phyloP scores from a whole-genome alignment of 208 protist genomes.

The Acanthamoeba sp. region DNA sequence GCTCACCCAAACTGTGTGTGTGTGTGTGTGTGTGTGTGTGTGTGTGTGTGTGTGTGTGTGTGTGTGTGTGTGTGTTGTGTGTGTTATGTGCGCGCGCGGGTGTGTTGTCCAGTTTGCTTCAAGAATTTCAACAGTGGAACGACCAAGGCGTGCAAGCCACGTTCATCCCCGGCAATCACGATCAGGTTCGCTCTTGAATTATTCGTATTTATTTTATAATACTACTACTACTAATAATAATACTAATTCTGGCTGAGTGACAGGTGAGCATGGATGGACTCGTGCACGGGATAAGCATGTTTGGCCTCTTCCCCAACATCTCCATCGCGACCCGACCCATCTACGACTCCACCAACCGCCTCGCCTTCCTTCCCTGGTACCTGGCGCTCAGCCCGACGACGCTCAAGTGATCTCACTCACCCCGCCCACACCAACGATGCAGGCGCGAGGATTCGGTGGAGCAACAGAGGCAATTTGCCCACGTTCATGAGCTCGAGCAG shows the following conservation, averaged over 20 bases:
- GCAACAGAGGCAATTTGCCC: constrained; percentile 70
- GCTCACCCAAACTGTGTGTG: no score
- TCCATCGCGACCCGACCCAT: constrained; percentile 75
- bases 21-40: no score
- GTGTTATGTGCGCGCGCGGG: not conserved
- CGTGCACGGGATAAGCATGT: constrained; percentile 80
- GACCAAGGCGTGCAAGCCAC: constrained; percentile 43
- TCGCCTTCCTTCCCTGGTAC: constrained; percentile 77
- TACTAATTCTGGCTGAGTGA: not conserved
- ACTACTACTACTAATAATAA: not conserved
- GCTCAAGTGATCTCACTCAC: not conserved
- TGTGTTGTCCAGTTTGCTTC: constrained; percentile 14
- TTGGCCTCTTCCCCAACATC: constrained; percentile 78
- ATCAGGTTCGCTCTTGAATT: no score
- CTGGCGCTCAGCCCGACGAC: no score
- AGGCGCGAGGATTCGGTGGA: constrained; percentile 75
- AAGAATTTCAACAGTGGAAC: constrained; percentile 78
- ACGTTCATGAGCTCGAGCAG: not conserved
- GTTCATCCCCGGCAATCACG: constrained; percentile 81
- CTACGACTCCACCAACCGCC: not conserved
- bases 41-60: not conserved
- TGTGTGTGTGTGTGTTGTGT: no score
- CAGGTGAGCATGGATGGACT: constrained; percentile 80
- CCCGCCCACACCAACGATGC: not conserved
- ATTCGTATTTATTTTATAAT: no score